Evolutionary conservation across 192 early-diverging fungal species (phyloP).

Genomic region (Coemansia sp.): DNA sequence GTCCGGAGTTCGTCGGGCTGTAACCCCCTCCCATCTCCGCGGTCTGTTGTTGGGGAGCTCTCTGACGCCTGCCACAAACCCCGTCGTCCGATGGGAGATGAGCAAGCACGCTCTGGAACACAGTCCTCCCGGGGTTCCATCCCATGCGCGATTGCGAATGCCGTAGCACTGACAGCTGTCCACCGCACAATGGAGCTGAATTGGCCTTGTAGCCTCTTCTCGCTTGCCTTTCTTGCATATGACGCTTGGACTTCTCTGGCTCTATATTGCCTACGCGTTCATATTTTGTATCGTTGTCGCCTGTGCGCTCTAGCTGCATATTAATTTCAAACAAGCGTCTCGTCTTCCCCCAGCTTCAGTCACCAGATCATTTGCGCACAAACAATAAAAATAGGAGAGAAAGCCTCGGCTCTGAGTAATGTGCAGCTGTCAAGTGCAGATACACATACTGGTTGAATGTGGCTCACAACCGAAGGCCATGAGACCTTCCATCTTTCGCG

Average conservation of each 20-base stretch:
- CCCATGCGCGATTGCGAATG: slow-evolving; percentile 20
- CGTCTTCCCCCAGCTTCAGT: background rate
- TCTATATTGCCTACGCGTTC: background rate
- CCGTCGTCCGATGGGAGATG: background rate
- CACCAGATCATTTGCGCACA: background rate
- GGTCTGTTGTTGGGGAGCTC: background rate
- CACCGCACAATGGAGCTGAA: too few species aligned
- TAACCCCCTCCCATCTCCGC: slow-evolving; percentile 3
- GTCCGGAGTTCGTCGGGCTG: slow-evolving; percentile 4
- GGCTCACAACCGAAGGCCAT: background rate
- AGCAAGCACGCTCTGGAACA: background rate
- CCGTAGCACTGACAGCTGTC: background rate
- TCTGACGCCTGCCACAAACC: background rate
- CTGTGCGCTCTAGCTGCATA: background rate
- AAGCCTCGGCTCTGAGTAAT: background rate
- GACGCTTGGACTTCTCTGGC: background rate
- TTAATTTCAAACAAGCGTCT: slow-evolving; percentile 1
- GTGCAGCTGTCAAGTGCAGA: background rate
- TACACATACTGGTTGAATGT: background rate
- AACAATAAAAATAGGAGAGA: background rate
- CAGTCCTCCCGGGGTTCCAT: slow-evolving; percentile 8
- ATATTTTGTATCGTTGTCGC: background rate
- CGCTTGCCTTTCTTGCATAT: too few species aligned
- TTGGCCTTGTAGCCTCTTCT: too few species aligned
- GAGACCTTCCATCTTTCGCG: background rate